Conservation (phyloP, 805 yeast genomes). For the Torulaspora franciscae region DNA sequence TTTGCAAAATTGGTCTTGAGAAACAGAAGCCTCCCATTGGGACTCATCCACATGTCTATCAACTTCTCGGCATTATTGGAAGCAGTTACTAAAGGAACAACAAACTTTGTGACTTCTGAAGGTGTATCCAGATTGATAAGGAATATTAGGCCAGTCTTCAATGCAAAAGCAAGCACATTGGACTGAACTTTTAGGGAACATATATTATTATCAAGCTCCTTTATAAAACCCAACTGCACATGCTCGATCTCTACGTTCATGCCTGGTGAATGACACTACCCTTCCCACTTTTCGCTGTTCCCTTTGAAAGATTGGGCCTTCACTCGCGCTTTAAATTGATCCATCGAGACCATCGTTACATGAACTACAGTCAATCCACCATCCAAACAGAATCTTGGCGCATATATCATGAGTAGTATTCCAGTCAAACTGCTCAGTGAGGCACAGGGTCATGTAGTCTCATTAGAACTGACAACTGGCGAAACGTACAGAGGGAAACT, state of each 20-base stretch:
- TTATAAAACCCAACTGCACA: slow-evolving; percentile 50
- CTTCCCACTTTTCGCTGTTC: not conserved
- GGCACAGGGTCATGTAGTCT: slow-evolving; percentile 81
- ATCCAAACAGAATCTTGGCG: too few relatives aligned
- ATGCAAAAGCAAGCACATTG: slow-evolving; percentile 53
- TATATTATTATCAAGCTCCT: slow-evolving; percentile 42
- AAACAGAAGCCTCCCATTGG: slow-evolving; percentile 20
- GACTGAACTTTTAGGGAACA: slow-evolving; percentile 48
- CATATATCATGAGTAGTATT: slow-evolving; percentile 35
- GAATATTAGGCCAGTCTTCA: slow-evolving; percentile 49
- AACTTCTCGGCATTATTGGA: slow-evolving; percentile 22
- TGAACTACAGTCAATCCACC: not conserved
- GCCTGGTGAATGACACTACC: not conserved
- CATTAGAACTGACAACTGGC: slow-evolving; percentile 80
- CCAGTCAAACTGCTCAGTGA: slow-evolving; percentile 86
- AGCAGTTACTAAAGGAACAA: slow-evolving; percentile 28
- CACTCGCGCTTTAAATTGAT: not conserved
- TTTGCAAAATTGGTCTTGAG: slow-evolving; percentile 33
- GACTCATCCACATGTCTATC: slow-evolving; percentile 25
- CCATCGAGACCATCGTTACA: not conserved
- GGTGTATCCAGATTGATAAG: slow-evolving; percentile 66
- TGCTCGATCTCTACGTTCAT: slow-evolving; percentile 32
- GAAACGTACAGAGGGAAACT: slow-evolving; percentile 85
- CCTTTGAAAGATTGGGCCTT: not conserved
- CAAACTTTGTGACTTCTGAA: slow-evolving; percentile 46